Evolutionary conservation across 179 eudicot species (phyloP), one percentile per base, ranked within the genome.

Genomic region (Kewa caespitosa): DNA sequence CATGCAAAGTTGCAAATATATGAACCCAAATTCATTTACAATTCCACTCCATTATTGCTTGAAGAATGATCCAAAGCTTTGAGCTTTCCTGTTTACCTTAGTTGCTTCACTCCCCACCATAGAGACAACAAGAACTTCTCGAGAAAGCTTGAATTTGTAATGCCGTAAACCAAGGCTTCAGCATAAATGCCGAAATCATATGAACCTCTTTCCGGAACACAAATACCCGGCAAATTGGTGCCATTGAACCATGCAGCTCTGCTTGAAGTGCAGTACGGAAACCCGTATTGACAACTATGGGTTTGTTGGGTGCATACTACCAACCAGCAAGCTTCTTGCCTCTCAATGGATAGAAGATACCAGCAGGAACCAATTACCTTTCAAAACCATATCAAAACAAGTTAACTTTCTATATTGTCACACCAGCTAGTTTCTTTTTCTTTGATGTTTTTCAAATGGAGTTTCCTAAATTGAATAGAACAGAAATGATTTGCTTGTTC

Each of bases 51-150:
- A n/a, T n/a, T n/a, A n/a, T n/a, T n/a, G n/a, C n/a, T 48, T 48
- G 22, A 48, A 23, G 22, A 54, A 54, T 30, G 37, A 61, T 2
- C 17, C 31, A 30, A n/a, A n/a, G n/a, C n/a, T n/a, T n/a, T n/a
- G n/a, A n/a, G n/a, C 30, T 6, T 8, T 61, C 28, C 60, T 1
- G 30, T 54, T 66, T 73, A 84, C 89, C 89, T 82, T 22, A 86
- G 74, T 67, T 59, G 82, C 70, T 68, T 75, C 63, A 84, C 52
- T 34, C 89, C 89, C 87, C 89, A 84, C 89, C 87, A 86, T 15
- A 84, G 48, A 55, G 86, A 80, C 68, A 76, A 86, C 65, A 66
- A 67, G 76, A 82, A 86, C 68, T 82, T 84, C 38, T 39, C 57
- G 22, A 74, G 32, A 69, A 84, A 81, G 6, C 23, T 33, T 1